A percentile compares a stretch with the other conserved stretches of the same genome.
Evolutionary conservation across 768 basidiomycete species (phyloP).

Genomic region (Mycena belliarum): DNA sequence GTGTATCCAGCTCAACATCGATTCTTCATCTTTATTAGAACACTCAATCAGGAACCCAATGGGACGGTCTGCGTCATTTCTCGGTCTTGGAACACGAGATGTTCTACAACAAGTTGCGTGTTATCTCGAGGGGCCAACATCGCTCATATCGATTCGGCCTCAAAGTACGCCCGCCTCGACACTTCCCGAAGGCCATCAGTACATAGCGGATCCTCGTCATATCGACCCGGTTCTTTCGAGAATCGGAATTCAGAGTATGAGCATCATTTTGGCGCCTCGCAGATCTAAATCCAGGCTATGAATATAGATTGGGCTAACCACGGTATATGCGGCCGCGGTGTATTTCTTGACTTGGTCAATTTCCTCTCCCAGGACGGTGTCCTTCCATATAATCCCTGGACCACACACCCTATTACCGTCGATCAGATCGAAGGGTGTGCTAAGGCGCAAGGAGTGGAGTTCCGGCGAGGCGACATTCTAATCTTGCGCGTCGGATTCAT

Average conservation of each 20-base stretch:
- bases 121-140: neutral
- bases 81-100: conserved; percentile 53
- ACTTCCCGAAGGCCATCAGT: conserved; percentile 46
- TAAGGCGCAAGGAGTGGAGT: conserved; percentile 55
- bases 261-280: neutral
- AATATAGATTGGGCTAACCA: conserved; percentile 67
- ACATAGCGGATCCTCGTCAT: conserved; percentile 47
- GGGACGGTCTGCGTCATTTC: conserved; percentile 61
- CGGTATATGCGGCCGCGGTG: conserved; percentile 69
- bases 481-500: conserved; percentile 65
- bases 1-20: neutral
- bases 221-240: conserved; percentile 48
- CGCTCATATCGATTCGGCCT: neutral
- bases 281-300: neutral
- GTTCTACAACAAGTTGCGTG: conserved; percentile 61
- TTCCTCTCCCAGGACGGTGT: conserved; percentile 44
- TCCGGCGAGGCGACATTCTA: conserved; percentile 61
- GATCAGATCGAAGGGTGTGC: conserved; percentile 61
- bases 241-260: conserved; percentile 68
- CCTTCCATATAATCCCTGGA: conserved; percentile 68
- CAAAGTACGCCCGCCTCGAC: conserved; percentile 44
- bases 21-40: conserved; percentile 42
- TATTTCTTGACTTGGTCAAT: conserved; percentile 63
- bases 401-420: conserved; percentile 53
- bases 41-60: conserved; percentile 70